Conservation (phyloP, 2,329 filamentous ascomycete genomes). For the Samsoniella hepiali region DNA sequence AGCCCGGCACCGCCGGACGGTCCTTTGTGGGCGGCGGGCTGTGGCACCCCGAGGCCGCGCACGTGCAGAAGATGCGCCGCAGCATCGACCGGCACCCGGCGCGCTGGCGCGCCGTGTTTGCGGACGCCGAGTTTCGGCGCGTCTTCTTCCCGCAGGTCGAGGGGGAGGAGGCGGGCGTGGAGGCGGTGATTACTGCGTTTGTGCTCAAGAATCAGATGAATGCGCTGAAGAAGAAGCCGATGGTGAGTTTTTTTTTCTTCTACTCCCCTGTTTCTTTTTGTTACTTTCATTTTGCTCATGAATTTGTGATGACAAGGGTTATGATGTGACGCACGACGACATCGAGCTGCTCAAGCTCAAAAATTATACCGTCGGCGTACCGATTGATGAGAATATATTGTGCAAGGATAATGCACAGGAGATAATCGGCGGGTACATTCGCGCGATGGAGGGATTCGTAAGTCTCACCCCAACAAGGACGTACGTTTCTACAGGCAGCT, state of each 20-base stretch:
- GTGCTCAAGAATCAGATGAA: slow-evolving; percentile 64
- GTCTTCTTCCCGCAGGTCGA: slow-evolving; percentile 55
- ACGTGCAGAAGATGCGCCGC: slow-evolving; percentile 64
- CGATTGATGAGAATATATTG: slow-evolving; percentile 64
- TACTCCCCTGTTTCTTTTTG: too few species aligned
- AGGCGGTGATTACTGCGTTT: slow-evolving; percentile 67
- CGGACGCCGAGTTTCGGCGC: slow-evolving; percentile 56
- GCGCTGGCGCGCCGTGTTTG: slow-evolving; percentile 66
- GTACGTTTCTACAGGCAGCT: not conserved
- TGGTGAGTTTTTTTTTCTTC: slow-evolving; percentile 52
- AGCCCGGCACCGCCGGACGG: slow-evolving; percentile 51
- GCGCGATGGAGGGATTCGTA: slow-evolving; percentile 74
- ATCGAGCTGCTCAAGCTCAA: slow-evolving; percentile 77
- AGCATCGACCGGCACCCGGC: slow-evolving; percentile 72
- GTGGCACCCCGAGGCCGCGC: slow-evolving; percentile 70
- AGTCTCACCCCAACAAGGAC: slow-evolving; percentile 39
- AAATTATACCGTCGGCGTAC: slow-evolving; percentile 71
- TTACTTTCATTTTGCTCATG: not conserved
- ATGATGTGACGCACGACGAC: slow-evolving; percentile 68
- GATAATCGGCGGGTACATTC: slow-evolving; percentile 61
- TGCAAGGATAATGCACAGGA: slow-evolving; percentile 60
- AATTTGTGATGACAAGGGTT: slow-evolving; percentile 54
- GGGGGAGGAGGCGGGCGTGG: slow-evolving; percentile 33
- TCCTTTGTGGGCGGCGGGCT: slow-evolving; percentile 78
- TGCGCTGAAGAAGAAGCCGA: slow-evolving; percentile 81